These are phyloP conservation scores for Cochlearia excelsa DNA, from an alignment of 345 rosid species.

Conservation along the genomic window DNA sequence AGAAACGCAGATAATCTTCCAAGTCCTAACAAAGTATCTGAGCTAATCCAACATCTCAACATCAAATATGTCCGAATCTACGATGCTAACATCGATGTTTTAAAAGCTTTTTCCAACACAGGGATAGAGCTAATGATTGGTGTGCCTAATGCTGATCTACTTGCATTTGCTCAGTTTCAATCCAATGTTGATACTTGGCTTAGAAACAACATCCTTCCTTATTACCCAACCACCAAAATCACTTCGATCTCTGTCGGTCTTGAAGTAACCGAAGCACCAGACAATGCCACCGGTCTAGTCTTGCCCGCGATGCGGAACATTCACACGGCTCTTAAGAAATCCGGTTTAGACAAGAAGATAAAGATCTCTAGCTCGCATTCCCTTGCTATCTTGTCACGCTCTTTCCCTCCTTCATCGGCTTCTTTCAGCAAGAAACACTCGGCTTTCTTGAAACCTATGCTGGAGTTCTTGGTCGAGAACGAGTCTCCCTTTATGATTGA, in stretches of 20 bases:
- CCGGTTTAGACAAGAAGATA: slow-evolving; percentile 75
- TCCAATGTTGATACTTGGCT: slow-evolving; percentile 89
- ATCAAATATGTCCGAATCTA: slow-evolving; percentile 78
- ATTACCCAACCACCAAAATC: slow-evolving; percentile 79
- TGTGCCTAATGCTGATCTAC: slow-evolving; percentile 71
- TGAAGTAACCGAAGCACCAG: slow-evolving; percentile 65
- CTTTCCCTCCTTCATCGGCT: slow-evolving; percentile 92
- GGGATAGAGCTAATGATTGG: slow-evolving; percentile 87
- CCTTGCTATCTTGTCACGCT: slow-evolving; percentile 72
- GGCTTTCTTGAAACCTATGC: slow-evolving; percentile 68
- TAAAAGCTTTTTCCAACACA: slow-evolving; percentile 88
- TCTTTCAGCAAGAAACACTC: slow-evolving; percentile 67
- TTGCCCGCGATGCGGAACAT: slow-evolving; percentile 89
- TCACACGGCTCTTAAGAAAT: slow-evolving; percentile 60
- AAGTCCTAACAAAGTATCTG: slow-evolving; percentile 65
- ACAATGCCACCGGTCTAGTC: slow-evolving; percentile 59
- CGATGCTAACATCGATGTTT: slow-evolving; percentile 82
- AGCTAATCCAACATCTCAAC: slow-evolving; percentile 60
- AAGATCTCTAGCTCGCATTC: slow-evolving; percentile 87
- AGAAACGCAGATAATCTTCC: slow-evolving; percentile 97
- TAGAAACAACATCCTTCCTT: slow-evolving; percentile 74
- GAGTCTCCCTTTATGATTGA: slow-evolving; percentile 90
- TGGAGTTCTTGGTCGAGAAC: slow-evolving; percentile 88
- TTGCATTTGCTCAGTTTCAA: slow-evolving; percentile 85
- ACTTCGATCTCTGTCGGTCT: slow-evolving; percentile 79